Evolutionary conservation across 208 protist species (phyloP), one percentile per base, ranked within the genome.

Genomic region (Leptomonas pyrrhocoris): DNA sequence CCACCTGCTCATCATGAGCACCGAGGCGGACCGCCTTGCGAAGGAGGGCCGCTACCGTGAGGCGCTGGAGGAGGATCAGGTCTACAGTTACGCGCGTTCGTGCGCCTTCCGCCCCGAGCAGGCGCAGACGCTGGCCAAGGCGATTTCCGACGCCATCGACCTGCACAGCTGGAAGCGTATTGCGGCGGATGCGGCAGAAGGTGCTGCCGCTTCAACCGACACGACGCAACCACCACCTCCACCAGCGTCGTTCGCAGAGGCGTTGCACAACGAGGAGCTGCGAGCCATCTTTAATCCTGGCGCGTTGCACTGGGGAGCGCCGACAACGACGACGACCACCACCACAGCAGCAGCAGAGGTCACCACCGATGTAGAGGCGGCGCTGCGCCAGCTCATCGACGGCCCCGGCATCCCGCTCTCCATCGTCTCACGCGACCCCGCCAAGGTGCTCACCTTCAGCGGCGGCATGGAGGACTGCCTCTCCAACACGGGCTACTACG

Each of bases 401-500:
- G 84, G 80, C 16, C 69, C 74, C 34, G 89, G 88, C 27, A 78
- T 79, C 4, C 84, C 85, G 31, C 83, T 94, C 48, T 79, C 71
- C 25, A 84, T 95, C 49, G 45, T 88, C 27, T 93, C 73, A 42
- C 53, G 68, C 21, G 81, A 86, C 36, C 53, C 78, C n/a, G 45
- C 68, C 6, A 64, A 90, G 64, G 80, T 88, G 51, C 80, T 95
- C 36, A 84, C 74, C 56, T 95, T 81, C 59, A 61, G 62, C 42
- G 91, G 88, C 13, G 88, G 86, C 16, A 80, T 96, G 85, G 88
- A 96, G 73, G 81, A 90, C 70, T 96, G 91, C 78, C 76, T 96
- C 56, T 81, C 88, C 48, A 96, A 96, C 76, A 96, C 91, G 30
- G 91, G 91, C n/a, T 83, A 83, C 73, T 96, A 96, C 74, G 62